A percentile compares a stretch with the other conserved stretches of the same genome.
phyloP scores from a whole-genome alignment of 352 stramenopile species.

The Pythium aristosporum region DNA sequence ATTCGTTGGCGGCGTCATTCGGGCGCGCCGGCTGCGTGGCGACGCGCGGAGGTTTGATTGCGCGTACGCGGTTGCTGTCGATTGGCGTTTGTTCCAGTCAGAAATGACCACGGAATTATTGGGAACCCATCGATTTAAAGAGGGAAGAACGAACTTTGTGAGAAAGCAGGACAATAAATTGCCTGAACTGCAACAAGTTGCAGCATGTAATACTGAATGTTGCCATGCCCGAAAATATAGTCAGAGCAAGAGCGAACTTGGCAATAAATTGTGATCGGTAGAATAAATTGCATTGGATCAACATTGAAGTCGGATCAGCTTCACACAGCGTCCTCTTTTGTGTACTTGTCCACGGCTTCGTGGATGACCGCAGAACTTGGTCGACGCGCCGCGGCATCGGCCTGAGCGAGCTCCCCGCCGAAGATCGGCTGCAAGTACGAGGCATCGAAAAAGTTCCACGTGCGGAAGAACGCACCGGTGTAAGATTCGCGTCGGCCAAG shows the following conservation, averaged over 20 bases:
- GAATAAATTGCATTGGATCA: no score
- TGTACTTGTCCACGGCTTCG: conserved; percentile 37
- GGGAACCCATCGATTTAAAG: conserved; percentile 23
- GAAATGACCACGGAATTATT: conserved; percentile 23
- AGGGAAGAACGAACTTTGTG: not conserved
- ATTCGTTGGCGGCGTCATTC: conserved; percentile 9
- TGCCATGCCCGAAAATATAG: no score
- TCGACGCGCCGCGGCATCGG: conserved; percentile 12
- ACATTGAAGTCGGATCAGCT: not conserved
- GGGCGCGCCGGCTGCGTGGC: not conserved
- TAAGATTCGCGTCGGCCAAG: conserved; percentile 43
- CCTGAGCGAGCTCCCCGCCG: conserved; percentile 39
- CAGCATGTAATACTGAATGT: no score
- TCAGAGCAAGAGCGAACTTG: not conserved
- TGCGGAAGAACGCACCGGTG: conserved; percentile 66
- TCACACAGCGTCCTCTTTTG: conserved; percentile 49
- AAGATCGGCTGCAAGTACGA: conserved; percentile 84
- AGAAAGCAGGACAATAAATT: conserved; percentile 10
- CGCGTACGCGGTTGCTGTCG: no score
- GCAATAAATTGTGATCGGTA: not conserved
- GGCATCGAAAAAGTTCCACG: conserved; percentile 77
- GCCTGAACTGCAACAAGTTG: not conserved
- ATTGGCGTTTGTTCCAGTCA: conserved; percentile 21
- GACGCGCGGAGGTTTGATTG: not conserved
- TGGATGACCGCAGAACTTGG: conserved; percentile 21